Conservation (phyloP, 495 filamentous ascomycete species). For the Apodospora peruviana region DNA sequence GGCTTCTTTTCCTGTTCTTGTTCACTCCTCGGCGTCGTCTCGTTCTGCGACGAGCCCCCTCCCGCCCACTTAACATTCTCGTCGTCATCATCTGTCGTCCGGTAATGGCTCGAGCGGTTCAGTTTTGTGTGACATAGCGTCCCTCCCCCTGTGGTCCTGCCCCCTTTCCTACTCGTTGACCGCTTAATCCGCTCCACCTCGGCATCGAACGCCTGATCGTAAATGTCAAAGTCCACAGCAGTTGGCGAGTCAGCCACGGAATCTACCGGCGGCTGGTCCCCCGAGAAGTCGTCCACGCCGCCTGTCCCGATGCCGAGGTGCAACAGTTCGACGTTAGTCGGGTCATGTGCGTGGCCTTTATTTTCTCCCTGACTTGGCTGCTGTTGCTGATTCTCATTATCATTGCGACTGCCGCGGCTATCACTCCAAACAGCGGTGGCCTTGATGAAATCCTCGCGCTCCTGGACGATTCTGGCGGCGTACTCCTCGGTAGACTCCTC, state of each 20-base stretch:
- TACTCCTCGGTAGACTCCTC: slow-evolving; percentile 32
- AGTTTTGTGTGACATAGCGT: slow-evolving; percentile 2
- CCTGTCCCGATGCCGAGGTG: slow-evolving; percentile 72
- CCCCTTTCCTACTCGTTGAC: slow-evolving; percentile 12
- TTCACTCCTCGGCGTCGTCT: not conserved
- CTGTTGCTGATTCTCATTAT: not conserved
- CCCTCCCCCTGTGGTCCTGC: not conserved
- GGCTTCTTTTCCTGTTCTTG: too few species aligned
- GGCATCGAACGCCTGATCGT: slow-evolving; percentile 76
- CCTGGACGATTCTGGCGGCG: slow-evolving; percentile 31
- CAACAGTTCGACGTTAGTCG: slow-evolving; percentile 52
- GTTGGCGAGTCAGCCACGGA: slow-evolving; percentile 77
- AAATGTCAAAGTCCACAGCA: slow-evolving; percentile 76
- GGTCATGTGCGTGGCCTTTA: slow-evolving; percentile 63
- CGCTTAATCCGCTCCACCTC: slow-evolving; percentile 69
- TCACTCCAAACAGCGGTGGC: too few species aligned
- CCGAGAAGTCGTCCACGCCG: slow-evolving; percentile 33
- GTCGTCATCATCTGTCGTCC: not conserved
- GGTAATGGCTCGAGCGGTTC: not conserved
- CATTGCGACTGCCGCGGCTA: too few species aligned
- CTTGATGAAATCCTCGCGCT: slow-evolving; percentile 32
- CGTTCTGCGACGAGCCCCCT: not conserved
- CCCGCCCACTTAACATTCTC: not conserved
- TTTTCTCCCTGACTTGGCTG: not conserved
- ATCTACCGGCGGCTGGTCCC: slow-evolving; percentile 18